Evolutionary conservation across 805 yeast genomes (phyloP).

Genomic region (Metschnikowia gruessii): DNA sequence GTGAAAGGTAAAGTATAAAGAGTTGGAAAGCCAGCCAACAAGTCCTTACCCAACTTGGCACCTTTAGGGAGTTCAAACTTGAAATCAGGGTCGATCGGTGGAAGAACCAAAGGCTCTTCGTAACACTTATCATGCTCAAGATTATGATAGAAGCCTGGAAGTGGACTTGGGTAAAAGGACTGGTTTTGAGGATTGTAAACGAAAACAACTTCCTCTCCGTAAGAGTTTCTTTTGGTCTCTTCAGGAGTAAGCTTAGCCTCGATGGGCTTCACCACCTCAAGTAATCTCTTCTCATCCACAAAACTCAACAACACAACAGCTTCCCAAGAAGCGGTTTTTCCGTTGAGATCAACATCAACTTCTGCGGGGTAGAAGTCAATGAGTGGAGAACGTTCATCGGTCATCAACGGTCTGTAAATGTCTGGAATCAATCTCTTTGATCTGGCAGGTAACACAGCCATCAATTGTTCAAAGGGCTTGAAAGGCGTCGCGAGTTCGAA

Average conservation of each 20-base stretch:
- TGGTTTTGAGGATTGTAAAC: constrained; percentile 74
- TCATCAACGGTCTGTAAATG: constrained; percentile 78
- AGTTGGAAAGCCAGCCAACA: constrained; percentile 89
- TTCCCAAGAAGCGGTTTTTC: constrained; percentile 96
- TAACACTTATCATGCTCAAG: constrained; percentile 76
- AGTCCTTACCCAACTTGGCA: constrained; percentile 64
- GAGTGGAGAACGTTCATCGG: constrained; percentile 81
- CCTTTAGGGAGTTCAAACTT: constrained; percentile 61
- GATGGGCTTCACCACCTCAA: constrained; percentile 67
- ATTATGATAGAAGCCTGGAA: constrained; percentile 73
- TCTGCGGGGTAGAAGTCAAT: constrained; percentile 86
- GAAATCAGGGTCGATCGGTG: constrained; percentile 43
- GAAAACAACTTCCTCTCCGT: constrained; percentile 69
- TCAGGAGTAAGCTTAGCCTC: constrained; percentile 62
- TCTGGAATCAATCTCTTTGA: constrained; percentile 76
- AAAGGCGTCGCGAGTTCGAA: constrained; percentile 78
- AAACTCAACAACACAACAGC: constrained; percentile 91
- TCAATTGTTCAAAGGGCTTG: constrained; percentile 90
- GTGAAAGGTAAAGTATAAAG: constrained; percentile 66
- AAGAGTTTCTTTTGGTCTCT: constrained; percentile 69
- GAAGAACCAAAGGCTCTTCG: constrained; percentile 55
- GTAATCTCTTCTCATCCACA: constrained; percentile 77
- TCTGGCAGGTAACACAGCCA: constrained; percentile 96
- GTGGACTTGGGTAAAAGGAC: constrained; percentile 66
- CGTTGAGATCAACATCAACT: constrained; percentile 86